Evolutionary conservation across 2,329 filamentous ascomycete species (phyloP), one percentile per base, ranked within the genome.

Genomic region (Aspergillus sp.): DNA sequence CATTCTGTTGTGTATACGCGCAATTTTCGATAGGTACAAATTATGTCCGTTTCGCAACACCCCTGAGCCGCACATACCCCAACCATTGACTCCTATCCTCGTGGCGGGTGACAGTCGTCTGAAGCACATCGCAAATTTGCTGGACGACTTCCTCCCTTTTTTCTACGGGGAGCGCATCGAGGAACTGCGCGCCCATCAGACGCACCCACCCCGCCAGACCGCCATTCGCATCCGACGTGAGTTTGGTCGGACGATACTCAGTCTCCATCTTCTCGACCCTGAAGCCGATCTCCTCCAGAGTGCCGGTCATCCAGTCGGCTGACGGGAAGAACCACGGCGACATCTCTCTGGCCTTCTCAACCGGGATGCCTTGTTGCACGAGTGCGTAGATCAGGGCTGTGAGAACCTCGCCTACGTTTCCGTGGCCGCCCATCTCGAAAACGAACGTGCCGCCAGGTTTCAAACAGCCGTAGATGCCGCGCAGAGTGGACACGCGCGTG

Each of bases 301-400:
- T 63, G 14, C 55, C 50, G 38, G 60, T 59, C 66, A 82, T 79
- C 84, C 84, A 87, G 0, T 58, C 65, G 61, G 85, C 83, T 56
- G 85, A 83, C 0, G 86, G 84, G 66, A 89, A 90, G 68, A 87
- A 89, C 87, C 87, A 90, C 4, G 87, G 86, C 55, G 80, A 79
- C 0, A 73, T 75, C 13, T 75, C 76, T 17, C 73, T 55, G 0
- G 81, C 81, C 9, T 71, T 68, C n/a, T 72, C 61, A 1, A 85
- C 58, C 0, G 81, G 73, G 0, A 84, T 65, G 1, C 82, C 79
- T 1, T 79, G 75, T 14, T 76, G 65, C 2, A 72, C 67, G 1
- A 87, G 72, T 1, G 79, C 79, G 14, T 76, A 73, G 3, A 85
- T 69, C 7, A 88, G 71, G 2, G 82, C 82, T 0, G 81, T 74